phyloP scores from a whole-genome alignment of 331 rosid species.

The Phaseolus coccineus region DNA sequence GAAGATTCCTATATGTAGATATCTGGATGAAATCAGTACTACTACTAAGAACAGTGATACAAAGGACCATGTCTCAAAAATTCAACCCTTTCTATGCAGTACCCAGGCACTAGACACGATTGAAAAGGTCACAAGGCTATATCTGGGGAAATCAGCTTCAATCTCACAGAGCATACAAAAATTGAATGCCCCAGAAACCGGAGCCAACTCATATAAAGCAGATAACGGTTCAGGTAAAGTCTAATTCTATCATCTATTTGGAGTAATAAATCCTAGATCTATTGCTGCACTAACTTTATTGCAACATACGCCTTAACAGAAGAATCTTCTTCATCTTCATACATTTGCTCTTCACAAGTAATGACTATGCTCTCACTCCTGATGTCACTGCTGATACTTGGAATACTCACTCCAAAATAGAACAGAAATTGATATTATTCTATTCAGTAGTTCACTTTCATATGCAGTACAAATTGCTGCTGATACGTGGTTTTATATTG shows the following conservation, averaged over 20 bases:
- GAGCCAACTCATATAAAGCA: constrained; percentile 3
- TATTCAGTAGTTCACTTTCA: not conserved
- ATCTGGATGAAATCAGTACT: constrained; percentile 13
- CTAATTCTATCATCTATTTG: constrained; percentile 16
- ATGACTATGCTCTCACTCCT: constrained; percentile 35
- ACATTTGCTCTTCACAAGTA: constrained; percentile 28
- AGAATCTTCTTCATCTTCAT: constrained; percentile 40
- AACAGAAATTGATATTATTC: constrained; percentile 14
- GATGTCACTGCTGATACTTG: constrained; percentile 24
- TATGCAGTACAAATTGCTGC: not conserved
- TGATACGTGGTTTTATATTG: not conserved
- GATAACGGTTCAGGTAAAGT: constrained; percentile 27
- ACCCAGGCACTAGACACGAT: constrained; percentile 38
- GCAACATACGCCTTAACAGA: constrained; percentile 3
- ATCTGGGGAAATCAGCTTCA: constrained; percentile 50
- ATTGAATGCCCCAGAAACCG: constrained; percentile 34
- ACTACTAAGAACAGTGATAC: not conserved
- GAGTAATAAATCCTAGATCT: constrained; percentile 7
- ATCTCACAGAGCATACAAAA: constrained; percentile 42
- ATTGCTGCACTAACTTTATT: constrained; percentile 30
- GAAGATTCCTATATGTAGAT: not conserved
- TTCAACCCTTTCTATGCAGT: constrained; percentile 37
- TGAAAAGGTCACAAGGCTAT: constrained; percentile 40
- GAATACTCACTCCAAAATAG: constrained; percentile 38
- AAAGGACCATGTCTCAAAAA: not conserved